phyloP scores from a whole-genome alignment of 129 eudicot species.

The Centaurea solstitialis region DNA sequence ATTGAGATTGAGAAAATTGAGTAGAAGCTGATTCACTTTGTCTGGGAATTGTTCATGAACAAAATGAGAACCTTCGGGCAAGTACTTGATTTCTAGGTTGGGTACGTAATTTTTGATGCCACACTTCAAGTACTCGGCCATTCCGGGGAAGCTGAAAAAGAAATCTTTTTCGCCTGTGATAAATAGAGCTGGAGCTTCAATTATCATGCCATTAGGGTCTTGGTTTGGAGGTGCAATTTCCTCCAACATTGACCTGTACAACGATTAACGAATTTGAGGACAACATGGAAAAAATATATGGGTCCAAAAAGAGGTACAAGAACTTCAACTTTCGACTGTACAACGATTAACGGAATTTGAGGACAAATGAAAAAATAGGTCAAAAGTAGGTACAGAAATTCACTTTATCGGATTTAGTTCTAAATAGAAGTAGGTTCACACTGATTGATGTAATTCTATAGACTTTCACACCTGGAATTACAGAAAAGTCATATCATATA shows the following conservation, averaged over 20 bases:
- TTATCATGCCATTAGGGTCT: slow-evolving; percentile 1
- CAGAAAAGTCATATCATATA: too few species aligned
- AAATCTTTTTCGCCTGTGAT: slow-evolving; percentile 47
- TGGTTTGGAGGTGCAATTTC: slow-evolving; percentile 1
- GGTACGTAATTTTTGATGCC: slow-evolving; percentile 40
- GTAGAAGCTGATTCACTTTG: slow-evolving; percentile 36
- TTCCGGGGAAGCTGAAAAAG: slow-evolving; percentile 39
- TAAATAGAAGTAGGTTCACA: not conserved
- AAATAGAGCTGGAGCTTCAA: slow-evolving; percentile 32
- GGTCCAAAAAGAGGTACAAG: not conserved
- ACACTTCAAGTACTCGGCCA: slow-evolving; percentile 27
- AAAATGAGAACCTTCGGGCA: slow-evolving; percentile 47
- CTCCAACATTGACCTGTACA: slow-evolving; percentile 25
- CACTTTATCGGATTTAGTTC: not conserved
- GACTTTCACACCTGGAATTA: too few species aligned
- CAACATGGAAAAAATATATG: not conserved
- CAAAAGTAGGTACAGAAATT: too few species aligned
- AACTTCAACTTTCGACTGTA: not conserved
- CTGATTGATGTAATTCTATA: too few species aligned
- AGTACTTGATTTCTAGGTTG: slow-evolving; percentile 29
- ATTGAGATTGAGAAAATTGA: slow-evolving; percentile 30
- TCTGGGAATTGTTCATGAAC: slow-evolving; percentile 43
- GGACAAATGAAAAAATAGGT: too few species aligned
- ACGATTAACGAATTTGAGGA: not conserved
- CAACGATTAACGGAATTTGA: too few species aligned